Percentiles rank a stretch among this genome's conserved stretches.
Evolutionary conservation across 2,329 filamentous ascomycete species (phyloP).

Genomic region (Aureobasidium sp.): DNA sequence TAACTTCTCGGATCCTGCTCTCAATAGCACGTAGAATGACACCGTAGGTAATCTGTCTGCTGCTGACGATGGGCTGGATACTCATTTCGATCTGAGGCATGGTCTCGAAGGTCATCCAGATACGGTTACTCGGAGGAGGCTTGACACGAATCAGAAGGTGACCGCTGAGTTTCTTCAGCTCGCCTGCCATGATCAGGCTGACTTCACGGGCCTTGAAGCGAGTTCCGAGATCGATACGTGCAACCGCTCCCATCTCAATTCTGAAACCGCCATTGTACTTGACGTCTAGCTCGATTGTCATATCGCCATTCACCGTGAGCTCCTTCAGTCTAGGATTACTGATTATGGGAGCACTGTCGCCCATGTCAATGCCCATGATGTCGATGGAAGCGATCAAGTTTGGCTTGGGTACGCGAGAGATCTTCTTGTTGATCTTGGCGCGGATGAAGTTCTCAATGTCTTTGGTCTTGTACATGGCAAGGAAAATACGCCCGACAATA

Average conservation of each 20-base stretch:
- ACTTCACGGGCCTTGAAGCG: constrained; percentile 88
- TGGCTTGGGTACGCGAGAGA: constrained; percentile 84
- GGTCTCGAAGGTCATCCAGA: constrained; percentile 95
- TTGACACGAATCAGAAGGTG: constrained; percentile 83
- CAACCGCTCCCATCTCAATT: constrained; percentile 85
- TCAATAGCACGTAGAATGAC: constrained; percentile 90
- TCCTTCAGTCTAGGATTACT: constrained; percentile 84
- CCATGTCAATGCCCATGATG: constrained; percentile 77
- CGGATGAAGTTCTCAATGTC: constrained; percentile 72
- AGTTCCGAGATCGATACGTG: constrained; percentile 78
- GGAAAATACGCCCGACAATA: constrained; percentile 76
- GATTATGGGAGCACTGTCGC: constrained; percentile 77
- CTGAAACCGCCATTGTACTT: constrained; percentile 84
- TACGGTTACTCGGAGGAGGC: constrained; percentile 83
- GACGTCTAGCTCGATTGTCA: constrained; percentile 76
- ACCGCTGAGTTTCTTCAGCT: constrained; percentile 76
- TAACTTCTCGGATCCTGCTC: constrained; percentile 85
- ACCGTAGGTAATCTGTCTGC: constrained; percentile 89
- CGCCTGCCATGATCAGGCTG: constrained; percentile 76
- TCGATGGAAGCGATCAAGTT: constrained; percentile 78
- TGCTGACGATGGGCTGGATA: constrained; percentile 93
- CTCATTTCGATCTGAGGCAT: constrained; percentile 88
- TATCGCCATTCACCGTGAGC: constrained; percentile 83
- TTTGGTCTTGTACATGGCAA: constrained; percentile 76
- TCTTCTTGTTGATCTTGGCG: constrained; percentile 90